phyloP scores from a whole-genome alignment of 2,329 filamentous ascomycete species.

The Geosmithia morbida region DNA sequence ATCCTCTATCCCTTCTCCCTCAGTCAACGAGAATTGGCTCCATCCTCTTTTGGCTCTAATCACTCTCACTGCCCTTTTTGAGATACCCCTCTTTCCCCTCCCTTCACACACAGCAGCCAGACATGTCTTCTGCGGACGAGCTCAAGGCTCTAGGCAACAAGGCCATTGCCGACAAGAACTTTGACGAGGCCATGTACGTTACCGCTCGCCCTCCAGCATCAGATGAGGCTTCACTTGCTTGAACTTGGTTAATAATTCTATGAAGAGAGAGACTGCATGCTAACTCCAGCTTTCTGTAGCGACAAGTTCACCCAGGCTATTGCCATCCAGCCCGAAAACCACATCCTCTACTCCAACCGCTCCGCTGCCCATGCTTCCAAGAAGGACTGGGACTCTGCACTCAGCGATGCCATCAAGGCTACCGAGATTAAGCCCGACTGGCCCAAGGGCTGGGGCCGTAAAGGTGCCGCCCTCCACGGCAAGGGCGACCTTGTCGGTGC shows the following conservation, averaged over 20 bases:
- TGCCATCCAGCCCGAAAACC: constrained; percentile 72
- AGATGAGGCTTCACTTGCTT: neutral
- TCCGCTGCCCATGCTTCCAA: constrained; percentile 81
- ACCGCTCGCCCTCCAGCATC: neutral
- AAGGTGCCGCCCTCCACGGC: constrained; percentile 83
- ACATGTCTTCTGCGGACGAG: constrained; percentile 53
- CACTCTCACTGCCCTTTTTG: neutral
- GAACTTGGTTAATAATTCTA: neutral
- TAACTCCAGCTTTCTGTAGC: constrained; percentile 27
- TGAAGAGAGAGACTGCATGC: neutral
- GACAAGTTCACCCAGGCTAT: constrained; percentile 94
- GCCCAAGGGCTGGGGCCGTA: constrained; percentile 92
- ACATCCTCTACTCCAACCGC: constrained; percentile 96
- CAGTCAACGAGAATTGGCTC: too few relatives aligned
- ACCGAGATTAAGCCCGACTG: constrained; percentile 94
- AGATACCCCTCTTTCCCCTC: neutral
- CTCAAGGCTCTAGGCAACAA: constrained; percentile 98
- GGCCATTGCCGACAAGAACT: constrained; percentile 96
- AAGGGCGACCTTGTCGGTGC: constrained; percentile 73
- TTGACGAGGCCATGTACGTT: constrained; percentile 84
- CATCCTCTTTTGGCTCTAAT: too few relatives aligned
- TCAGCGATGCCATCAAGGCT: constrained; percentile 85
- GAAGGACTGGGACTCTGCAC: constrained; percentile 70
- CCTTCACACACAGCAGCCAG: neutral
- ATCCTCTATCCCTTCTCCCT: neutral